These are phyloP conservation scores for Suhomyces sp. DNA, from an alignment of 805 yeast species.

Conservation along the genomic window DNA sequence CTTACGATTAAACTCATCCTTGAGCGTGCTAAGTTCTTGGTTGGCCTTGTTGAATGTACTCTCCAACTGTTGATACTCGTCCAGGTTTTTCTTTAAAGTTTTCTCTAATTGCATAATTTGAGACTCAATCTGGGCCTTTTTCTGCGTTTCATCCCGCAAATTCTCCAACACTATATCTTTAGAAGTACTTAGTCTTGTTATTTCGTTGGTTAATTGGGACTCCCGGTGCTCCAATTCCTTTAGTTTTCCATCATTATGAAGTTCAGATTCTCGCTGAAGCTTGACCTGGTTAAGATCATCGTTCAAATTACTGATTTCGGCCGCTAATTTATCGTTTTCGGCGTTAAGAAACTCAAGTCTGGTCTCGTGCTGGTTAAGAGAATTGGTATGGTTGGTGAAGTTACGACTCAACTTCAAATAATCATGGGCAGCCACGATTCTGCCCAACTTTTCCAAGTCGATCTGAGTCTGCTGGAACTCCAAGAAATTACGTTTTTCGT, in stretches of 20 bases:
- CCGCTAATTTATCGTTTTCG: slow-evolving; percentile 44
- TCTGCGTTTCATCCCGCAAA: slow-evolving; percentile 49
- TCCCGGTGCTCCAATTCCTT: slow-evolving; percentile 60
- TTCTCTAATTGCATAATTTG: slow-evolving; percentile 33
- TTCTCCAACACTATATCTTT: slow-evolving; percentile 57
- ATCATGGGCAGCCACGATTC: slow-evolving; percentile 76
- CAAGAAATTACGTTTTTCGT: slow-evolving; percentile 75
- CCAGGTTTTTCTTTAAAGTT: slow-evolving; percentile 33
- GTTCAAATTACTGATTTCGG: slow-evolving; percentile 57
- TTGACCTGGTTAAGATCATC: slow-evolving; percentile 59
- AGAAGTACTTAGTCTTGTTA: slow-evolving; percentile 67
- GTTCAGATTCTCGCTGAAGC: slow-evolving; percentile 52
- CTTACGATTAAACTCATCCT: slow-evolving; percentile 50
- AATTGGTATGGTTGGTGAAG: slow-evolving; percentile 42
- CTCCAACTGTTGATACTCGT: slow-evolving; percentile 41
- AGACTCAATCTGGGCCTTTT: slow-evolving; percentile 27
- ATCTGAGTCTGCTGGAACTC: slow-evolving; percentile 85
- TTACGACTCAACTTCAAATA: slow-evolving; percentile 44
- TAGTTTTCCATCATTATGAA: slow-evolving; percentile 57
- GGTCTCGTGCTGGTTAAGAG: slow-evolving; percentile 40
- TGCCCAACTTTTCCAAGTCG: slow-evolving; percentile 70
- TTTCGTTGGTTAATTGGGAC: slow-evolving; percentile 52
- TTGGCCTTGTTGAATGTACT: slow-evolving; percentile 44
- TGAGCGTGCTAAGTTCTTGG: slow-evolving; percentile 41
- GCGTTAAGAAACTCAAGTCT: slow-evolving; percentile 40